Percentiles rank a stretch among this genome's conserved stretches.
phyloP scores from a whole-genome alignment of 768 basidiomycete species.

The Rhodotorula diobovata region DNA sequence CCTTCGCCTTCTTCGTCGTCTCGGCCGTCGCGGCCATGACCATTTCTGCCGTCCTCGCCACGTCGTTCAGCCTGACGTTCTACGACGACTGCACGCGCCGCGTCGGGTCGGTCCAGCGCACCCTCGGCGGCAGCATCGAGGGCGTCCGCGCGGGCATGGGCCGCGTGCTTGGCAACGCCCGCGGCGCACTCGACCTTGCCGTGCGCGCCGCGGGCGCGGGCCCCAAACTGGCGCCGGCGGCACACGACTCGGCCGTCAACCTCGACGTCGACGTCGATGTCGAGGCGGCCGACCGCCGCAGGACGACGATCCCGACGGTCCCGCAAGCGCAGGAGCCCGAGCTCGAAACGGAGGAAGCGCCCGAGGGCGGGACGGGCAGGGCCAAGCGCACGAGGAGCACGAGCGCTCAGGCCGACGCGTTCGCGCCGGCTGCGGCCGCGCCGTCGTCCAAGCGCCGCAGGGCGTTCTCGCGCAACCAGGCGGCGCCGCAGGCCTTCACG shows the following conservation, averaged over 20 bases:
- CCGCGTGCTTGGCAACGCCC: slow-evolving; percentile 25
- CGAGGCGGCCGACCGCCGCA: neutral
- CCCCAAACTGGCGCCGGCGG: neutral
- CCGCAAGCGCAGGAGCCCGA: neutral
- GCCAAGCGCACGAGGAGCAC: neutral
- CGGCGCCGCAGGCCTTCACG: neutral
- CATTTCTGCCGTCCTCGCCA: slow-evolving; percentile 29
- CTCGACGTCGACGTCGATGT: too few species aligned
- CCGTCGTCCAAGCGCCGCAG: too few species aligned
- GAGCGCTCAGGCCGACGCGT: neutral
- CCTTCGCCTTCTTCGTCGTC: slow-evolving; percentile 31
- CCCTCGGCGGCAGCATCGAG: slow-evolving; percentile 8
- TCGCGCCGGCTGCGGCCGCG: neutral
- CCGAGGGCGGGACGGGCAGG: neutral
- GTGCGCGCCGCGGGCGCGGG: slow-evolving; percentile 13
- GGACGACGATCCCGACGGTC: slow-evolving; percentile 13
- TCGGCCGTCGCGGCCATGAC: slow-evolving; percentile 19
- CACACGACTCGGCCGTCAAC: too few species aligned
- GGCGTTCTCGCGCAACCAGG: neutral
- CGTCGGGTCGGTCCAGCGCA: slow-evolving; percentile 7
- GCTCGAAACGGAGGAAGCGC: neutral
- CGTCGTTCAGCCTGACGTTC: slow-evolving; percentile 29
- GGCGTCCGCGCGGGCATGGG: slow-evolving; percentile 23
- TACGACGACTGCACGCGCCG: slow-evolving; percentile 31
- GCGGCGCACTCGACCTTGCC: slow-evolving; percentile 12